phyloP scores from a whole-genome alignment of 352 stramenopile genomes.

The Phytopythium boreale region DNA sequence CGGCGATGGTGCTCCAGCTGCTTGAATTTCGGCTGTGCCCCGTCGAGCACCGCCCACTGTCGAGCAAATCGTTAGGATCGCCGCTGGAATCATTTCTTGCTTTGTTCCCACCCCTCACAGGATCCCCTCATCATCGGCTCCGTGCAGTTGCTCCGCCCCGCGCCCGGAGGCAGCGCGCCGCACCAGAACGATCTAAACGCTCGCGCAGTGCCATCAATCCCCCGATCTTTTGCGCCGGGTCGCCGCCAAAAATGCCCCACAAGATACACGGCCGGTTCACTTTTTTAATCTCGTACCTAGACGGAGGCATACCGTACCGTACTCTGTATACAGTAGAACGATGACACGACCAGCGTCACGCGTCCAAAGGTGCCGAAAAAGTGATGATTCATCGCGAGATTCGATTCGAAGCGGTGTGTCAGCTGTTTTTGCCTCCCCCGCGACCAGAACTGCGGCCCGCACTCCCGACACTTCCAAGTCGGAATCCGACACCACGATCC shows the following conservation, averaged over 20 bases:
- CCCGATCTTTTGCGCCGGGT: not conserved
- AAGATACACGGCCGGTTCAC: not conserved
- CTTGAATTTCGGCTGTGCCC: not conserved
- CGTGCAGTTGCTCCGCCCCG: not conserved
- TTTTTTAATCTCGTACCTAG: not conserved
- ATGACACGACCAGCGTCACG: not conserved
- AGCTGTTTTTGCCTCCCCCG: too few relatives aligned
- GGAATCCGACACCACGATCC: too few relatives aligned
- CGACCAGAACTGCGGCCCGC: too few relatives aligned
- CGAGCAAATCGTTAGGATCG: conserved; percentile 6
- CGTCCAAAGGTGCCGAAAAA: not conserved
- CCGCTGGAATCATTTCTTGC: not conserved
- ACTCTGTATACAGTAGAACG: too few relatives aligned
- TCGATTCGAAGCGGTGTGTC: not conserved
- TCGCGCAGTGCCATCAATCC: not conserved
- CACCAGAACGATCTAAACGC: not conserved
- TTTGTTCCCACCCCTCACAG: not conserved
- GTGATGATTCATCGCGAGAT: conserved; percentile 1
- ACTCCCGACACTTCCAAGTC: too few relatives aligned
- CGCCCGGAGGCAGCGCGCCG: not conserved
- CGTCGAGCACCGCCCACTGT: not conserved
- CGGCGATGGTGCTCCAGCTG: not conserved
- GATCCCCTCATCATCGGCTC: not conserved
- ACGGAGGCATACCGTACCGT: not conserved
- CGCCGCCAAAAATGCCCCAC: not conserved